Evolutionary conservation across 169 alveolate genomes (phyloP).

Genomic region (Plasmodium yoelii): DNA sequence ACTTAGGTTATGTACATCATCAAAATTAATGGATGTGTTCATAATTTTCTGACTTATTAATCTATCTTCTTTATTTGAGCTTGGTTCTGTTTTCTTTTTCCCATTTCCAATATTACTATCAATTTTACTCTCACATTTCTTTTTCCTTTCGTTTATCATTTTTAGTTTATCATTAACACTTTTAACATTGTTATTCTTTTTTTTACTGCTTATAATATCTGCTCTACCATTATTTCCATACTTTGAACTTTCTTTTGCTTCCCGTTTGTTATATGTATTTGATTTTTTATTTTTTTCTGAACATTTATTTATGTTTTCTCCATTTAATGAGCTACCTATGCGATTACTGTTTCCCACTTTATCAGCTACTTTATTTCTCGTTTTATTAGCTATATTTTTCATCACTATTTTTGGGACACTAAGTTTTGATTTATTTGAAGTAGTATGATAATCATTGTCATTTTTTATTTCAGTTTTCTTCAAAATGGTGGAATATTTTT

Average conservation of each 20-base stretch:
- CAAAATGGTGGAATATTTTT: too few relatives aligned
- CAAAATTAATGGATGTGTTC: constrained; percentile 72
- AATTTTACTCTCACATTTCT: background rate
- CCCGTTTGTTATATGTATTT: background rate
- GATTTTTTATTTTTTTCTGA: too few relatives aligned
- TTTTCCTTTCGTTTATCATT: background rate
- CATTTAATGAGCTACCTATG: too few relatives aligned
- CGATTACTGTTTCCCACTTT: too few relatives aligned
- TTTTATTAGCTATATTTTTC: too few relatives aligned
- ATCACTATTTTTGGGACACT: too few relatives aligned
- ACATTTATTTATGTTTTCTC: too few relatives aligned
- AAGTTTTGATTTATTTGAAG: too few relatives aligned
- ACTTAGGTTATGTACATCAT: constrained; percentile 51
- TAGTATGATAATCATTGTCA: too few relatives aligned
- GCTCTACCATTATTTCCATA: too few relatives aligned
- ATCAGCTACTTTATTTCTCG: too few relatives aligned
- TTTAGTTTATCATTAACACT: background rate
- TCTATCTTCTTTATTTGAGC: constrained; percentile 21
- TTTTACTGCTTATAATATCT: background rate
- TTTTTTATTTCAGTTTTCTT: too few relatives aligned
- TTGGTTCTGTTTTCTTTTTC: constrained; percentile 3
- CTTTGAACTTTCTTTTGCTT: background rate
- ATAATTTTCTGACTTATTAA: constrained; percentile 50
- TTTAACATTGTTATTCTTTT: background rate
- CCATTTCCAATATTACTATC: background rate